phyloP scores from a whole-genome alignment of 345 rosid species.

The Luvunga scandens region DNA sequence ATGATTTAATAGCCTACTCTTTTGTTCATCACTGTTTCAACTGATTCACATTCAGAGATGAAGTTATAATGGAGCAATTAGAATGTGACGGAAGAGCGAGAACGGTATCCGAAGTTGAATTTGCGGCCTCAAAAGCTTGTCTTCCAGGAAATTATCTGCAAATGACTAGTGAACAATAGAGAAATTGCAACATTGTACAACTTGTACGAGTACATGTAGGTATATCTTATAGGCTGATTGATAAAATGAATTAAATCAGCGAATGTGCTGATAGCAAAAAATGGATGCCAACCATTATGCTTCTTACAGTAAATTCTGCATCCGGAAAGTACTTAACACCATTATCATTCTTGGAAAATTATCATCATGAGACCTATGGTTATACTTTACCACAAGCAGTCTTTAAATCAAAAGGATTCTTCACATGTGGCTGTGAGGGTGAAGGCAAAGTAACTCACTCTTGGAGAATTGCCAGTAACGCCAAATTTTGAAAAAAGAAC shows the following conservation, averaged over 20 bases:
- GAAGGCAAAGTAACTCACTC: neutral
- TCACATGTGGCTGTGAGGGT: neutral
- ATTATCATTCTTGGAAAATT: neutral
- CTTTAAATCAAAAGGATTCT: neutral
- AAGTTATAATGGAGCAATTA: neutral
- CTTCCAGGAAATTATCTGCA: neutral
- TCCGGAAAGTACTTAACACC: neutral
- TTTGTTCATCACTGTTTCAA: neutral
- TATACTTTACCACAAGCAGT: neutral
- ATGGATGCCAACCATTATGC: neutral
- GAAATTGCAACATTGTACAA: neutral
- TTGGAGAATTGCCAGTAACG: neutral
- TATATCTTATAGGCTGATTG: neutral
- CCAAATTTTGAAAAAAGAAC: neutral
- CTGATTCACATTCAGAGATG: neutral
- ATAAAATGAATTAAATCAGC: neutral
- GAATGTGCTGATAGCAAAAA: neutral
- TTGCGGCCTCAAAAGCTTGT: neutral
- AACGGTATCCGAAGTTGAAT: neutral
- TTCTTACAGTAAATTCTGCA: constrained; percentile 8
- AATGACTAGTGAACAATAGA: neutral
- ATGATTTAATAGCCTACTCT: neutral
- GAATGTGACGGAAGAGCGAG: neutral
- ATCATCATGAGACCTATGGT: neutral
- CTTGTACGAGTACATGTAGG: neutral